Conservation (phyloP, 106 monocot genomes). For the Allium sativum region DNA sequence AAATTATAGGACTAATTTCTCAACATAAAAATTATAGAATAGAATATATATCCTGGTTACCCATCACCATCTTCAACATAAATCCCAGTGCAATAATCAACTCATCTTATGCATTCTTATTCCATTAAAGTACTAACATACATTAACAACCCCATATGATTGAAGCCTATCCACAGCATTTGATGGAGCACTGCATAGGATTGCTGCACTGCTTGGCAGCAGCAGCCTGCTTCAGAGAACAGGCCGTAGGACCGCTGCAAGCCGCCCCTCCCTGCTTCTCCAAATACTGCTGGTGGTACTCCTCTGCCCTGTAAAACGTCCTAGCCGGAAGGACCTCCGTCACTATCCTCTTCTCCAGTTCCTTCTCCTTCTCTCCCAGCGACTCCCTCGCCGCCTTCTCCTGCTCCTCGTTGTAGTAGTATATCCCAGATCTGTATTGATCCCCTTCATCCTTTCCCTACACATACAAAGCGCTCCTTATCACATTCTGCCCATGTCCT, state of each 20-base stretch:
- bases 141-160: no score
- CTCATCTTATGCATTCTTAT: no score
- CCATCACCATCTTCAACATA: no score
- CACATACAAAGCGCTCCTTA: not conserved
- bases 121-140: no score
- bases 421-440: conserved; percentile 74
- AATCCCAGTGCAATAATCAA: no score
- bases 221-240: not conserved
- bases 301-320: conserved; percentile 60
- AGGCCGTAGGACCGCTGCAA: conserved; percentile 1
- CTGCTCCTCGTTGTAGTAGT: conserved; percentile 64
- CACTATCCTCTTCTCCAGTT: conserved; percentile 39
- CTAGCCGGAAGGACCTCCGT: conserved; percentile 74
- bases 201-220: conserved; percentile 15
- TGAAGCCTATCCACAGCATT: no score
- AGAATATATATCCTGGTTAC: no score
- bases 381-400: conserved; percentile 44
- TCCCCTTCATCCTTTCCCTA: conserved; percentile 65
- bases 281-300: conserved; percentile 79
- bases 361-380: conserved; percentile 37
- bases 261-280: conserved; percentile 43
- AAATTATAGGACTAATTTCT: no score
- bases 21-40: no score
- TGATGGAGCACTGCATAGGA: conserved; percentile 17
- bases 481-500: no score